Percentiles rank a stretch among this genome's conserved stretches.
Conservation (phyloP, 148 eudicot genomes). For the Cornus suecica region DNA sequence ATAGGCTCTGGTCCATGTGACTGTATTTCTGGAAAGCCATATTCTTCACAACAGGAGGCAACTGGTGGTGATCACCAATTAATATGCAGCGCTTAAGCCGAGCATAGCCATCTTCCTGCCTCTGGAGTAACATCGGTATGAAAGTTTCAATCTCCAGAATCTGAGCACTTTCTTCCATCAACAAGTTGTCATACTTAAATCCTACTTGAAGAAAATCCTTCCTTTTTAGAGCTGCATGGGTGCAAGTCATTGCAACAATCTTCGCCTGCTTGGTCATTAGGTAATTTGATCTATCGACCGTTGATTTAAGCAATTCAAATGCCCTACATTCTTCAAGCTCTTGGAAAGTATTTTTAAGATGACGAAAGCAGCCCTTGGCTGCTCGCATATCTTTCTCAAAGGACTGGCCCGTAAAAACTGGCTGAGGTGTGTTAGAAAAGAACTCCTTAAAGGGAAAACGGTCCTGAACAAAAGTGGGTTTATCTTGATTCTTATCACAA, state of each 20-base stretch:
- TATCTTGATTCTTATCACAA: conserved; percentile 67
- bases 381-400: conserved; percentile 87
- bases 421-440: conserved; percentile 77
- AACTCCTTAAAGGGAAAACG: conserved; percentile 90
- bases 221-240: conserved; percentile 97
- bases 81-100: conserved; percentile 96
- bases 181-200: conserved; percentile 90
- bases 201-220: conserved; percentile 93
- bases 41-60: conserved; percentile 98
- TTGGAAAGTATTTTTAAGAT: conserved; percentile 83
- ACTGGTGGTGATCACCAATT: conserved; percentile 98
- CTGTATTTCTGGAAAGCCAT: conserved; percentile 99
- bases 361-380: conserved; percentile 92
- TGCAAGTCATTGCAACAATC: conserved; percentile 99
- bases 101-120: conserved; percentile 97
- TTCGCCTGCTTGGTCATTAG: conserved; percentile 98
- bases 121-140: conserved; percentile 97
- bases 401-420: conserved; percentile 77
- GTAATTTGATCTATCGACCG: conserved; percentile 90
- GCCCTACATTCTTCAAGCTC: conserved; percentile 99
- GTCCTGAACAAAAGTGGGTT: conserved; percentile 68
- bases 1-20: conserved; percentile 99
- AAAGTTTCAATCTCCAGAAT: conserved; percentile 97
- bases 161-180: conserved; percentile 99
- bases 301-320: conserved; percentile 94